Base-by-base conservation (phyloP, 495 filamentous ascomycete genomes). In the Tuber borchii region DNA sequence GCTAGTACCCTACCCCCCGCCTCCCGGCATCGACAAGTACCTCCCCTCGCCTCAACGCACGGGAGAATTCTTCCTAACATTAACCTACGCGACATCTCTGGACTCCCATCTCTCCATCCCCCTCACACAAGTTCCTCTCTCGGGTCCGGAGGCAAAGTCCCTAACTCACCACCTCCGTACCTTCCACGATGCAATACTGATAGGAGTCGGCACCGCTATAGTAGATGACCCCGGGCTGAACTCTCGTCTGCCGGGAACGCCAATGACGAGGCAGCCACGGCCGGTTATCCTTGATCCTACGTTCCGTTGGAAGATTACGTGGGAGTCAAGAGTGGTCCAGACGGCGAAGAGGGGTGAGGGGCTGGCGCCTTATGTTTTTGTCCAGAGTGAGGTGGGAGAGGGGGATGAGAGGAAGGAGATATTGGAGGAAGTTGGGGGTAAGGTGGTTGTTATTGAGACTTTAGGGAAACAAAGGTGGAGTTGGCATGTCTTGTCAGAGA, bases 91-190 rank as follows among this genome's bases (percentile, higher is more conserved):
- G 40, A 89, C 89, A n/a, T 97, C 94, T 8, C 90, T 97, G 82
- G 94, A 97, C 83, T 91, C 90, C 16, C 88, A 89, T 68, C 86
- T 98, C 73, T 88, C 93, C 16, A 87, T 95, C 20, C 92, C 92
- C 0, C 93, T 93, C 22, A 86, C 88, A 76, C 92, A 90, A 77
- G 97, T 94, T 2, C 84, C 87, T 0, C 88, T 97, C 8, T 97
- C 94, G 10, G 93, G 94, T 40, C 89, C 90, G 1, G 86, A 90
- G 78, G 90, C 93, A 20, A 97, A 97, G 83, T 87, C 91, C 72
- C 93, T 98, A 91, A 97, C 94, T 1, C 94, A 98, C 83, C 93
- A 91, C 83, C 87, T 98, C 26, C 91, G 94, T 74, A 89, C 89
- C 9, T 87, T 87, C 19, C 94, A 98, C 84, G 90, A 93, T 77